Conservation (phyloP, 805 yeast genomes). For the Candida pini region DNA sequence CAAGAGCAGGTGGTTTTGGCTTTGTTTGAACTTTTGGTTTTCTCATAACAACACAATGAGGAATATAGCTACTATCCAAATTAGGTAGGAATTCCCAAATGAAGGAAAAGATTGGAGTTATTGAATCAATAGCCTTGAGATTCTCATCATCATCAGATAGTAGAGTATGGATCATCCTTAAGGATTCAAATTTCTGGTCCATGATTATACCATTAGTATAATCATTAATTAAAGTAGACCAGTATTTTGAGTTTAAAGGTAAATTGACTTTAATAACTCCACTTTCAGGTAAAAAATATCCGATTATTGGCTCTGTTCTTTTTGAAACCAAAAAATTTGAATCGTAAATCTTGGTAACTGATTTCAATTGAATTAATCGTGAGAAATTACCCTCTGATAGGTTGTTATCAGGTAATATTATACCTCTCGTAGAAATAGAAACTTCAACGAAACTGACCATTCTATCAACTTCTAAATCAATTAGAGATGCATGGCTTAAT, state of each 20-base stretch:
- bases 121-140: slow-evolving; percentile 8
- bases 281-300: slow-evolving; percentile 17
- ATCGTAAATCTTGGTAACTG: slow-evolving; percentile 21
- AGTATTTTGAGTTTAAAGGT: slow-evolving; percentile 27
- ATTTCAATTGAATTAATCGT: slow-evolving; percentile 24
- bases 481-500: slow-evolving; percentile 7
- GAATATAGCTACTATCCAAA: slow-evolving; percentile 14
- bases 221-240: slow-evolving; percentile 28
- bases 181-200: slow-evolving; percentile 14
- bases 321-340: slow-evolving; percentile 15
- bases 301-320: slow-evolving; percentile 27
- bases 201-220: slow-evolving; percentile 26
- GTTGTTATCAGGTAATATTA: slow-evolving; percentile 7
- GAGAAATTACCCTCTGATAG: slow-evolving; percentile 18
- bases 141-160: slow-evolving; percentile 24
- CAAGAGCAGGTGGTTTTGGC: slow-evolving; percentile 3
- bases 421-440: slow-evolving; percentile 16
- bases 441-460: slow-evolving; percentile 25
- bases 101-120: slow-evolving; percentile 22
- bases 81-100: slow-evolving; percentile 28
- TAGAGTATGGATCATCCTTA: slow-evolving; percentile 25
- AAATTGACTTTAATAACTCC: slow-evolving; percentile 20
- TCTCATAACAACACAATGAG: slow-evolving; percentile 20
- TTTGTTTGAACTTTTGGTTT: slow-evolving; percentile 1
- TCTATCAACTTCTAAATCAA: slow-evolving; percentile 23